phyloP scores from a whole-genome alignment of 2,329 filamentous ascomycete genomes.

The Aspergillus ustus region DNA sequence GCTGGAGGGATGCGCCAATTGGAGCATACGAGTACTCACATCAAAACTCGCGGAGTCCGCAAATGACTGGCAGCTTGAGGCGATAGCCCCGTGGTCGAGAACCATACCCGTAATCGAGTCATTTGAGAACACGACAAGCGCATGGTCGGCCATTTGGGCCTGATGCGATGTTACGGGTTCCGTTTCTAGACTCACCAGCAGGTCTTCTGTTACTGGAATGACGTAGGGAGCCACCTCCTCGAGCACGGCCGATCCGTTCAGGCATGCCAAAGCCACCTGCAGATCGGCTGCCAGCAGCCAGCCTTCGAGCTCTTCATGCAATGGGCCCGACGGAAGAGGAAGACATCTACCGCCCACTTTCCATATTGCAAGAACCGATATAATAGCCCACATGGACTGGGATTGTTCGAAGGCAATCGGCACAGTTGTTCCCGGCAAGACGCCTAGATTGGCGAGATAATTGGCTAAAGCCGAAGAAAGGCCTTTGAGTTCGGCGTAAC shows the following conservation, averaged over 20 bases:
- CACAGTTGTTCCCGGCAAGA: conserved; percentile 32
- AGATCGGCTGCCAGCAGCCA: conserved; percentile 43
- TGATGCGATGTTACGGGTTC: conserved; percentile 9
- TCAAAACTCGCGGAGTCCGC: conserved; percentile 27
- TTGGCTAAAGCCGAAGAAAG: conserved; percentile 38
- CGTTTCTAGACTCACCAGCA: background rate
- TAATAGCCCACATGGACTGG: conserved; percentile 28
- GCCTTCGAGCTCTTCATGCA: conserved; percentile 40
- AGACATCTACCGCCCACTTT: conserved; percentile 38
- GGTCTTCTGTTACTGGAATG: background rate
- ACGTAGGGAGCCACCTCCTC: background rate
- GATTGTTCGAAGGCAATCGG: conserved; percentile 36
- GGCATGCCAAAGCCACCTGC: conserved; percentile 47
- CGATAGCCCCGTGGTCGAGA: conserved; percentile 39
- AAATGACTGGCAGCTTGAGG: conserved; percentile 33
- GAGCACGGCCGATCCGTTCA: conserved; percentile 12
- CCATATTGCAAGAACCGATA: conserved; percentile 35
- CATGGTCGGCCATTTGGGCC: conserved; percentile 25
- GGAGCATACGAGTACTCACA: conserved; percentile 35
- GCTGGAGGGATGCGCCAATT: conserved; percentile 52
- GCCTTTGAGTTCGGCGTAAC: conserved; percentile 38
- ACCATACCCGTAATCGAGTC: conserved; percentile 40
- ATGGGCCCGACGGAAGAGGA: conserved; percentile 40
- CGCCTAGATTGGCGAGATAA: conserved; percentile 35
- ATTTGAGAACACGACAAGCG: conserved; percentile 41